Base-by-base conservation (phyloP, 2,329 filamentous ascomycete species). In the Colletotrichum musae region DNA sequence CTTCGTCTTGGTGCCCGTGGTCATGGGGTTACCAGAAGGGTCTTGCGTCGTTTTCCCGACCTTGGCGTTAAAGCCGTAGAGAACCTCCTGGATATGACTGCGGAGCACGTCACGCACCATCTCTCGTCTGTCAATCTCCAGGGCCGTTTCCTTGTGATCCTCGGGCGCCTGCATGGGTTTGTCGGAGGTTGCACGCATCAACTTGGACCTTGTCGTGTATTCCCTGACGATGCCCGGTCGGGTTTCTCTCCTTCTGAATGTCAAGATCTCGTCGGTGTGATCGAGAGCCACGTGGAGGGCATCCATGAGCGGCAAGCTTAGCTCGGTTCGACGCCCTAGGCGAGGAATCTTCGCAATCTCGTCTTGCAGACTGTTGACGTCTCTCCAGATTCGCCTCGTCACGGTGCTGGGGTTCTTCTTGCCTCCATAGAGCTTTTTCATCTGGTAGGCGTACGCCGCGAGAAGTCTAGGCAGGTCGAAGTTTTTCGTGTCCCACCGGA, bases 401-500 rank as follows among this genome's bases (percentile, higher is more conserved):
- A 69, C 69, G 6, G 45, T 18, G 43, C 54, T 60, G 13, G 53
- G 21, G 18, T 18, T 45, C 12, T 57, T 60, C 9, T 36, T 36
- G 6, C 28, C 48, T 3, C 43, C 57, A 13, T 45, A 61, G 1
- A 45, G 57, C 12, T 36, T 65, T 0, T 71, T 67, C 13, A 83
- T 75, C 12, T 78, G 75, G 4, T 71, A 71, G 5, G 74, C 56
- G 72, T 80, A 87, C 2, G 82, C 80, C 12, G 77, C 73, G 58
- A 87, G 74, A 1, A 87, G 74, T 58, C 79, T 81, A 16, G 77
- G 74, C 1, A 87, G 73, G 47, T 80, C 83, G 43, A 88, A 82
- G 2, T 82, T 82, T 52, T 82, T 80, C 67, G 81, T 86, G 66
- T 88, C 83, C 87, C 87, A 89, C n/a, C 76, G 77, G 61, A 86